These are phyloP conservation scores for Drosera spatulata DNA, from an alignment of 179 eudicot genomes.

Conservation along the genomic window DNA sequence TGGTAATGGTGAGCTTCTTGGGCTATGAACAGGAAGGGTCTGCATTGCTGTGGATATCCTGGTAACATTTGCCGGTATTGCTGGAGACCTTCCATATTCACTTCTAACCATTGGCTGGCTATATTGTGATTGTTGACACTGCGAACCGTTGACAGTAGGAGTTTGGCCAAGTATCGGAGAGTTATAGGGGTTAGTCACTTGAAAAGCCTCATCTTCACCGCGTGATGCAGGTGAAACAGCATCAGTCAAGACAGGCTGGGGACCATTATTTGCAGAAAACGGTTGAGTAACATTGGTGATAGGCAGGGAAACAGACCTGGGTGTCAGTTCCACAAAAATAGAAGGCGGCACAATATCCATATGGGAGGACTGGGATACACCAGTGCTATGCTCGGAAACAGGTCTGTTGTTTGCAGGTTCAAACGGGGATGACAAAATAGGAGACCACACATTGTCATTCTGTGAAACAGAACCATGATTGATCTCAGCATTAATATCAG, in stretches of 20 bases:
- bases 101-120: constrained; percentile 16
- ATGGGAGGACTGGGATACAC: no score
- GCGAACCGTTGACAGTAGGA: constrained; percentile 17
- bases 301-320: constrained; percentile 7
- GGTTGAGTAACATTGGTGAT: constrained; percentile 11
- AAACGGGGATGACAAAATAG: constrained; percentile 7
- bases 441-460: constrained; percentile 21
- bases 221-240: constrained; percentile 31
- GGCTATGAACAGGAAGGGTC: constrained; percentile 50
- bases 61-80: constrained; percentile 28
- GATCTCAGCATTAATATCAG: constrained; percentile 17
- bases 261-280: constrained; percentile 10
- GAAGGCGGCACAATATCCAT: constrained; percentile 9
- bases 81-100: constrained; percentile 27
- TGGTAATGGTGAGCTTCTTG: constrained; percentile 12
- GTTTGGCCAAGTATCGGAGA: constrained; percentile 10
- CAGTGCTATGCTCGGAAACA: no score
- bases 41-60: constrained; percentile 47
- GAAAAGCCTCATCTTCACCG: constrained; percentile 23
- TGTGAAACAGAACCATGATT: constrained; percentile 25
- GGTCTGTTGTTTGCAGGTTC: no score
- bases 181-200: constrained; percentile 12
- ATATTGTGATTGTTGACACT: constrained; percentile 23
- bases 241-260: constrained; percentile 39
- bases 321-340: constrained; percentile 10